Evolutionary conservation across 305 asterid genomes (phyloP).

Genomic region (Fraxinus ornus): DNA sequence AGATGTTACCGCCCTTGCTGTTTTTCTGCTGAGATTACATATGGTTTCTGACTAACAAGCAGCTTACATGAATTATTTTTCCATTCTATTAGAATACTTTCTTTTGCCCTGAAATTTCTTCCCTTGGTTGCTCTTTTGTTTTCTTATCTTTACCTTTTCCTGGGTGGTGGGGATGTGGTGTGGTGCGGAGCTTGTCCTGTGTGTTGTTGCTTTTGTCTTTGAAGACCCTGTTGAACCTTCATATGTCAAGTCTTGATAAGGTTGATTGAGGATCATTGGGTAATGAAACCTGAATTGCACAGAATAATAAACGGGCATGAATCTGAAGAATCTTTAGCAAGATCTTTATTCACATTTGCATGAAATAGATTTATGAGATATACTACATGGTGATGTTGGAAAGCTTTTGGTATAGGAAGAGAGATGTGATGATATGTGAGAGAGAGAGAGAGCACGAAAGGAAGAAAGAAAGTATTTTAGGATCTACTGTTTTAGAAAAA

Average conservation of each 20-base stretch:
- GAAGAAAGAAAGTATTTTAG: neutral
- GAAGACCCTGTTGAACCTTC: neutral
- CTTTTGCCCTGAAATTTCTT: neutral
- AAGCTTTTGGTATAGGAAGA: neutral
- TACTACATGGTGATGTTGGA: neutral
- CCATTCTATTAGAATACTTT: neutral
- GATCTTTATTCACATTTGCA: neutral
- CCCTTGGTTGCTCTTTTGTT: neutral
- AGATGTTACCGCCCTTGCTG: neutral
- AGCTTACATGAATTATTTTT: neutral
- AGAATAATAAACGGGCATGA: neutral
- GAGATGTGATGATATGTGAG: neutral
- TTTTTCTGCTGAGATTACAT: neutral
- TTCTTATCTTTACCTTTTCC: neutral
- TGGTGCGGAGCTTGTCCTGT: neutral
- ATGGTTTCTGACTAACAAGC: conserved; percentile 1
- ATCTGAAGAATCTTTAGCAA: neutral
- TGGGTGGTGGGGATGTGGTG: neutral
- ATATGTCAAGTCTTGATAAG: neutral
- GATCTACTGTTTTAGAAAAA: neutral
- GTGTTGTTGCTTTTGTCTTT: neutral
- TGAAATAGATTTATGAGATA: neutral
- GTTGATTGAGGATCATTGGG: neutral
- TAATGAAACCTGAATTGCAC: neutral
- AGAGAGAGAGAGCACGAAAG: neutral